These are phyloP conservation scores for Wickerhamiella sorbophila DNA, from an alignment of 805 yeast genomes.

Conservation along the genomic window DNA sequence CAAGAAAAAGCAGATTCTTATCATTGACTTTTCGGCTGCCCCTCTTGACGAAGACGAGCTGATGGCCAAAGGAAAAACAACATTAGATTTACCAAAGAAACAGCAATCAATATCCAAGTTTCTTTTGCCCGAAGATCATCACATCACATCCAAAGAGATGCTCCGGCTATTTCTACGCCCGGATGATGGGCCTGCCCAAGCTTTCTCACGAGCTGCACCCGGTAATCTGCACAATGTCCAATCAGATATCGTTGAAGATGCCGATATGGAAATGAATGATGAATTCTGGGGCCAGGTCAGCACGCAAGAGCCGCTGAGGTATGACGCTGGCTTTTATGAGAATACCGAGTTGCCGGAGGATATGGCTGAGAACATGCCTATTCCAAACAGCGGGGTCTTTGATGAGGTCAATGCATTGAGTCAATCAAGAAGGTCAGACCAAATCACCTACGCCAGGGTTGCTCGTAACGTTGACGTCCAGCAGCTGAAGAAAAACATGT, in stretches of 20 bases:
- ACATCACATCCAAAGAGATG: constrained; percentile 54
- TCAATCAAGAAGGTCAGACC: constrained; percentile 14
- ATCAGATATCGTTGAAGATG: neutral
- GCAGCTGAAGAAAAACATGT: constrained; percentile 55
- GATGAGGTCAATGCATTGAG: constrained; percentile 6
- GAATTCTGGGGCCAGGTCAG: constrained; percentile 54
- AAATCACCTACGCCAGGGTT: constrained; percentile 45
- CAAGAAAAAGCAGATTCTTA: constrained; percentile 23
- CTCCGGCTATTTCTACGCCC: constrained; percentile 62
- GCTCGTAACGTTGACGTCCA: constrained; percentile 73
- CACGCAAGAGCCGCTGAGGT: constrained; percentile 9
- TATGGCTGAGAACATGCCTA: constrained; percentile 7
- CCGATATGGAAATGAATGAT: constrained; percentile 38
- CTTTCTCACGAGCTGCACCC: constrained; percentile 8
- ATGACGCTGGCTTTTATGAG: constrained; percentile 17
- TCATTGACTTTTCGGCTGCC: constrained; percentile 31
- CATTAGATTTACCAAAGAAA: too few species aligned
- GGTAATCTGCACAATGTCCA: neutral
- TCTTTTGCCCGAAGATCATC: constrained; percentile 58
- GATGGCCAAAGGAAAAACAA: too few species aligned
- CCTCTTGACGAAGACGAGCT: constrained; percentile 17
- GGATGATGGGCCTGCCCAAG: constrained; percentile 14
- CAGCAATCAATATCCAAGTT: too few species aligned
- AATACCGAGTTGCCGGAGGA: constrained; percentile 10
- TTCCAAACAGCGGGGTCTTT: constrained; percentile 4